Evolutionary conservation across 768 basidiomycete species (phyloP).

Genomic region (Phanerochaete sordida): DNA sequence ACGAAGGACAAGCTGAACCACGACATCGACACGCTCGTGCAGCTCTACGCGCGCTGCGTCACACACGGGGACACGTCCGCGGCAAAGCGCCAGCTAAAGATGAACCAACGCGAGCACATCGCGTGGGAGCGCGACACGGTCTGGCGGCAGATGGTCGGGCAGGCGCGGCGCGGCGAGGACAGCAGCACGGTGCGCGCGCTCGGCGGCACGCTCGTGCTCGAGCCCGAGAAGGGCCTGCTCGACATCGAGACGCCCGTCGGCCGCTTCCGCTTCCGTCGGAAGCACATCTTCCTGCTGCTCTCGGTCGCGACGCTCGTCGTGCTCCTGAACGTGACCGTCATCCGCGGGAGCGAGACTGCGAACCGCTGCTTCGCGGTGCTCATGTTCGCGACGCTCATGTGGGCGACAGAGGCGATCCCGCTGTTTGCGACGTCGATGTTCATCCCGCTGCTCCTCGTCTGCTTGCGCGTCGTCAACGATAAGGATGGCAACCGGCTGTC

Average conservation of each 20-base stretch:
- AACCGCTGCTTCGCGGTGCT: slow-evolving; percentile 91
- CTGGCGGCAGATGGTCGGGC: slow-evolving; percentile 93
- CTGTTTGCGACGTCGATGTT: slow-evolving; percentile 94
- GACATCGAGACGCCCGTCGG: slow-evolving; percentile 65
- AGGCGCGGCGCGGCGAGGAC: slow-evolving; percentile 65
- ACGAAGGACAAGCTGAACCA: slow-evolving; percentile 62
- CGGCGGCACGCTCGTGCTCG: slow-evolving; percentile 34
- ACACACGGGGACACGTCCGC: slow-evolving; percentile 62
- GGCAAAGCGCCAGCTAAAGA: slow-evolving; percentile 78
- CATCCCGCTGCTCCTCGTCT: slow-evolving; percentile 85
- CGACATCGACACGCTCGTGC: slow-evolving; percentile 55
- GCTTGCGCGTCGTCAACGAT: slow-evolving; percentile 73
- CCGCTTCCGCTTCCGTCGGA: slow-evolving; percentile 58
- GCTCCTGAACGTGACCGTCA: slow-evolving; percentile 48
- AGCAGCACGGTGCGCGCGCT: slow-evolving; percentile 13
- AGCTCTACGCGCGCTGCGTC: slow-evolving; percentile 84
- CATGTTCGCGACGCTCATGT: slow-evolving; percentile 85
- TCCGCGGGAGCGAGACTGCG: slow-evolving; percentile 59
- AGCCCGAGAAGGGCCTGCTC: slow-evolving; percentile 38
- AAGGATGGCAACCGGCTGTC: slow-evolving; percentile 53
- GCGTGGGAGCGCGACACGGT: slow-evolving; percentile 98
- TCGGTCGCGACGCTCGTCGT: slow-evolving; percentile 56
- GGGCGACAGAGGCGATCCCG: slow-evolving; percentile 98
- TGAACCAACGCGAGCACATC: slow-evolving; percentile 88
- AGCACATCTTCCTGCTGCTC: slow-evolving; percentile 52